A percentile compares a stretch with the other conserved stretches of the same genome.
Evolutionary conservation across 2,329 filamentous ascomycete species (phyloP).

Genomic region (Aureobasidium sp.): DNA sequence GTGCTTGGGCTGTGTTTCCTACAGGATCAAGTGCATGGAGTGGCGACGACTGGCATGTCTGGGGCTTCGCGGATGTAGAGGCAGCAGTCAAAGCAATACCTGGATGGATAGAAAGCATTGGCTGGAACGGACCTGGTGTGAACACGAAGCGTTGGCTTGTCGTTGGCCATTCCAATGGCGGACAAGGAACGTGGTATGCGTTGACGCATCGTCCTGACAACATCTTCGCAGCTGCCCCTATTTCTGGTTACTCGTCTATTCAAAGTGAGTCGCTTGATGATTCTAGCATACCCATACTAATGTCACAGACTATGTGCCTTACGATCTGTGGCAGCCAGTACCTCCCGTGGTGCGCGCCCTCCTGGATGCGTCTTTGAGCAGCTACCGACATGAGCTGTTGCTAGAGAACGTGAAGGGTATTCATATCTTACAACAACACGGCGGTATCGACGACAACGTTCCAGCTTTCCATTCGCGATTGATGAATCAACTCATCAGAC

Average conservation of each 20-base stretch:
- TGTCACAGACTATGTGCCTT: conserved; percentile 49
- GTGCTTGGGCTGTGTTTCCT: conserved; percentile 50
- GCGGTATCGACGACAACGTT: conserved; percentile 51
- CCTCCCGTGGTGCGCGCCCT: conserved; percentile 45
- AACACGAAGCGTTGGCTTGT: conserved; percentile 46
- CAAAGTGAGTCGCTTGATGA: conserved; percentile 35
- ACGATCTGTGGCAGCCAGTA: conserved; percentile 48
- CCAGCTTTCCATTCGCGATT: conserved; percentile 51
- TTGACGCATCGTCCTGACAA: conserved; percentile 51
- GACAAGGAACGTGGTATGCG: conserved; percentile 52
- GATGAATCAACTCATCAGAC: conserved; percentile 43
- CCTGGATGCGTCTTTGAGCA: conserved; percentile 43
- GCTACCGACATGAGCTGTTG: conserved; percentile 50
- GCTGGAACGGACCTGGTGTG: conserved; percentile 44
- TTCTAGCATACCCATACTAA: background rate
- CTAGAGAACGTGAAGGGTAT: conserved; percentile 46
- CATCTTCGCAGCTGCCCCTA: conserved; percentile 48
- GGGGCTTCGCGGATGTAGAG: conserved; percentile 51
- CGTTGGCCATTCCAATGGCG: conserved; percentile 54
- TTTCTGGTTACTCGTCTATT: conserved; percentile 54
- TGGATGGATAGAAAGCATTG: conserved; percentile 42
- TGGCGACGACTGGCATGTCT: conserved; percentile 55
- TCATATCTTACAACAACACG: conserved; percentile 51
- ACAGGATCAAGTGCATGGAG: conserved; percentile 54
- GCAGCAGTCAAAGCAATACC: conserved; percentile 45